These are phyloP conservation scores for Cladophialophora yegresii DNA, from an alignment of 2,329 filamentous ascomycete species.

Conservation along the genomic window DNA sequence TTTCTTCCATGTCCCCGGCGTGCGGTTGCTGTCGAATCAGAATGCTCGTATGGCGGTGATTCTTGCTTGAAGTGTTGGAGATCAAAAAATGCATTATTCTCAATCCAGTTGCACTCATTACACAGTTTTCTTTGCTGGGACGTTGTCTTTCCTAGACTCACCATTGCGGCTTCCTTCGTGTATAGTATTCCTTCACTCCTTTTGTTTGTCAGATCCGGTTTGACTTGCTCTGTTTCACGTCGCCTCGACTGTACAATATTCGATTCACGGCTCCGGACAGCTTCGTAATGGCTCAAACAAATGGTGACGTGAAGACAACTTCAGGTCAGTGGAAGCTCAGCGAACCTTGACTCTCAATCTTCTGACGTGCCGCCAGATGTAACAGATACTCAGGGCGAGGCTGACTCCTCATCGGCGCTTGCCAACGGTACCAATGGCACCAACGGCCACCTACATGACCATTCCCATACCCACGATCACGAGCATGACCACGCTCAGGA, in stretches of 20 bases:
- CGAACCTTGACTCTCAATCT: not conserved
- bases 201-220: conserved; percentile 28
- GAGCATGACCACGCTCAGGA: conserved; percentile 34
- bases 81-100: conserved; percentile 9
- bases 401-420: conserved; percentile 17
- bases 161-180: conserved; percentile 22
- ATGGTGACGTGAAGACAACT: conserved; percentile 36
- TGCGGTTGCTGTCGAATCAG: conserved; percentile 5
- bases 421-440: conserved; percentile 31
- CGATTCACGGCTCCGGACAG: conserved; percentile 20
- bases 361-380: conserved; percentile 26
- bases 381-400: conserved; percentile 12
- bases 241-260: conserved; percentile 31
- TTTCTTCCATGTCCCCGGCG: conserved; percentile 10
- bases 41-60: conserved; percentile 11
- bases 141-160: conserved; percentile 18
- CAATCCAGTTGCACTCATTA: conserved; percentile 8
- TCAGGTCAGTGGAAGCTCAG: conserved; percentile 28
- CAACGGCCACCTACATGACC: conserved; percentile 26
- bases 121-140: conserved; percentile 20
- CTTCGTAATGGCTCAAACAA: conserved; percentile 33
- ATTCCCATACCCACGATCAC: conserved; percentile 26
- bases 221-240: conserved; percentile 13
- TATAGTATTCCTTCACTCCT: conserved; percentile 30
- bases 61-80: conserved; percentile 13